phyloP scores from a whole-genome alignment of 2,329 filamentous ascomycete species.

The Xylaria sp. region DNA sequence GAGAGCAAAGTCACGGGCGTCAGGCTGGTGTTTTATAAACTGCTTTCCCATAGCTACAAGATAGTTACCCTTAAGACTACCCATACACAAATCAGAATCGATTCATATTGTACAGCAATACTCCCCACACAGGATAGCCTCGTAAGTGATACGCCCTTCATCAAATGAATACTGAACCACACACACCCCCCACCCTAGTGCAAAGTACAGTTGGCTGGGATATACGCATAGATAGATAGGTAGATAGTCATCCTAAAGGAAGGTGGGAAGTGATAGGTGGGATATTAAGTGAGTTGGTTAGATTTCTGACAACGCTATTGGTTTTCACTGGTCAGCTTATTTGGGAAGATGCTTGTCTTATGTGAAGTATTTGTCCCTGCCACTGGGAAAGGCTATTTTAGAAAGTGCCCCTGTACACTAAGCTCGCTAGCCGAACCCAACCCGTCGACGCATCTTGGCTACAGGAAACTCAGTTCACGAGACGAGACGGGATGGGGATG shows the following conservation, averaged over 20 bases:
- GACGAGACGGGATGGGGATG: slow-evolving; percentile 3
- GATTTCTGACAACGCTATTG: too few relatives aligned
- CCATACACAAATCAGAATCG: slow-evolving; percentile 7
- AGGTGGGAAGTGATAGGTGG: too few relatives aligned
- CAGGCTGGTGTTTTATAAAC: slow-evolving; percentile 11
- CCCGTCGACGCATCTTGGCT: slow-evolving; percentile 5
- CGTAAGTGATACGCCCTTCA: background rate
- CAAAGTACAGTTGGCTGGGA: background rate
- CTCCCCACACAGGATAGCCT: background rate
- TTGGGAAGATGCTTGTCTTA: background rate
- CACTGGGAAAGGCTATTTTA: background rate
- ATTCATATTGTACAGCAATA: background rate
- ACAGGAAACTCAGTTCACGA: slow-evolving; percentile 3
- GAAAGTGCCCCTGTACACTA: background rate
- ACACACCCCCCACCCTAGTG: background rate
- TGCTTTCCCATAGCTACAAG: slow-evolving; percentile 11
- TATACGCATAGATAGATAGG: too few relatives aligned
- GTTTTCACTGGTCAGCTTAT: too few relatives aligned
- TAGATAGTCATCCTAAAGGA: background rate
- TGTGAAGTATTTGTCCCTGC: background rate
- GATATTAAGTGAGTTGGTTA: too few relatives aligned
- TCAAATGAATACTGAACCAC: slow-evolving; percentile 2
- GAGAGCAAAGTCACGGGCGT: slow-evolving; percentile 7
- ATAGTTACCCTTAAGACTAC: slow-evolving; percentile 15
- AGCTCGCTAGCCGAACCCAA: background rate